Conservation (phyloP, 2,329 filamentous ascomycete species). For the Xylariales sp. region DNA sequence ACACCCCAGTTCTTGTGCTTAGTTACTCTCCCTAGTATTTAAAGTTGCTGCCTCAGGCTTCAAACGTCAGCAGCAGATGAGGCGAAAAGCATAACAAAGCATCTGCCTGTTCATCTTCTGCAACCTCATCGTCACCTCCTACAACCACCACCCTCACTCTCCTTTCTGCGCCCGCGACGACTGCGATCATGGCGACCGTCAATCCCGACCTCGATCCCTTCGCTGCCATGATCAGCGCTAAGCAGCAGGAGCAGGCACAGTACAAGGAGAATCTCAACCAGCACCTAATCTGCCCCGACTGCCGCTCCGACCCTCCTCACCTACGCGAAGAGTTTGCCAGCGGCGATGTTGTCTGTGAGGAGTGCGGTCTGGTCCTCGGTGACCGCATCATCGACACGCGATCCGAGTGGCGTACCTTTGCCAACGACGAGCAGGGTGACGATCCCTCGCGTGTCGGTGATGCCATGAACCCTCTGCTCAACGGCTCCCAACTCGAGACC, state of each 20-base stretch:
- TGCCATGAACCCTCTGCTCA: slow-evolving; percentile 81
- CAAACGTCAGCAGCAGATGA: no score
- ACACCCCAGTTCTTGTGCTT: no score
- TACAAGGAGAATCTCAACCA: slow-evolving; percentile 86
- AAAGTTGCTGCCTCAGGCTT: no score
- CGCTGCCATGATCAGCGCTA: slow-evolving; percentile 25
- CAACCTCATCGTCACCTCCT: no score
- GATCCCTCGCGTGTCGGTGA: slow-evolving; percentile 98
- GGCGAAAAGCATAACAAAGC: no score
- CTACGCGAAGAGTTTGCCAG: slow-evolving; percentile 89
- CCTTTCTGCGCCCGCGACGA: background rate
- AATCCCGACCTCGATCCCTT: slow-evolving; percentile 40
- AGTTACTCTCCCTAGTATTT: no score
- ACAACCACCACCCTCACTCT: background rate
- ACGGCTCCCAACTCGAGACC: slow-evolving; percentile 85
- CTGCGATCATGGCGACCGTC: background rate
- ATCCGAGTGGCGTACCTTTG: slow-evolving; percentile 98
- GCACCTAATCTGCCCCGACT: slow-evolving; percentile 83
- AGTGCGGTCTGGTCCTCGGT: slow-evolving; percentile 85
- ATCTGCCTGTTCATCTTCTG: no score
- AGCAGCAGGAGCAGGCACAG: slow-evolving; percentile 18
- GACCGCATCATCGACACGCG: slow-evolving; percentile 92
- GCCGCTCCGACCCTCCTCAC: slow-evolving; percentile 86
- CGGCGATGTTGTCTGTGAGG: slow-evolving; percentile 88
- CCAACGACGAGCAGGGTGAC: slow-evolving; percentile 94